A percentile compares a stretch with the other conserved stretches of the same genome.
Evolutionary conservation across 2,329 filamentous ascomycete species (phyloP).

Genomic region (Aspergillus ibericus): DNA sequence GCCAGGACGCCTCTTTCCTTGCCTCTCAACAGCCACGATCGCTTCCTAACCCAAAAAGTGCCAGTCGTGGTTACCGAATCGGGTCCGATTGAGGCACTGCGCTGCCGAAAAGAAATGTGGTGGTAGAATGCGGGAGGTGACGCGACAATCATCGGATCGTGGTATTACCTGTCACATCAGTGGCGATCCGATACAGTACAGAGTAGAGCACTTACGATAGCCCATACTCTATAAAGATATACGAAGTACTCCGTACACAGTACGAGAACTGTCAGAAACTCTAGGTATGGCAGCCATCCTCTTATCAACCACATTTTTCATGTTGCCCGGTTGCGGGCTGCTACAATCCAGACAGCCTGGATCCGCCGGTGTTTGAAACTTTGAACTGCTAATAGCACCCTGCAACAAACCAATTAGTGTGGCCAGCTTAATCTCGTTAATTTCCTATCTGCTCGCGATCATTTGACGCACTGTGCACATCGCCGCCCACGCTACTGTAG

Average conservation of each 20-base stretch:
- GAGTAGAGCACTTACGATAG: too few relatives aligned
- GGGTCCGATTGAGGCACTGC: not conserved
- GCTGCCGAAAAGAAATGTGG: not conserved
- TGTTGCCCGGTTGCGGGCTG: not conserved
- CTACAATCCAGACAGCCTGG: not conserved
- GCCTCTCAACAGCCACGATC: constrained; percentile 1
- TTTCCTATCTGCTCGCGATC: constrained; percentile 7
- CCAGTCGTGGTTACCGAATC: not conserved
- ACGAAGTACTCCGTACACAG: too few relatives aligned
- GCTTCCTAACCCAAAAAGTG: not conserved
- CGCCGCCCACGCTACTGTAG: constrained; percentile 11
- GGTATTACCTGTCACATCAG: not conserved
- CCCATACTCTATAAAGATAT: too few relatives aligned
- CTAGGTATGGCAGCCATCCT: too few relatives aligned
- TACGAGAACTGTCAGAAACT: too few relatives aligned
- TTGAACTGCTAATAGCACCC: too few relatives aligned
- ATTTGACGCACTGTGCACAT: constrained; percentile 15
- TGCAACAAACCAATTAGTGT: not conserved
- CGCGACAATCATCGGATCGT: not conserved
- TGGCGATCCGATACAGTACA: too few relatives aligned
- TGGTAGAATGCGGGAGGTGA: not conserved
- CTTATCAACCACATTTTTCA: too few relatives aligned
- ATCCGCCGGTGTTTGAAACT: not conserved
- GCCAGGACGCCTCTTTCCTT: not conserved
- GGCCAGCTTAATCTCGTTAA: constrained; percentile 5